Evolutionary conservation across 495 filamentous ascomycete genomes (phyloP), one percentile per base, ranked within the genome.

Genomic region (Aspergillus baeticus): DNA sequence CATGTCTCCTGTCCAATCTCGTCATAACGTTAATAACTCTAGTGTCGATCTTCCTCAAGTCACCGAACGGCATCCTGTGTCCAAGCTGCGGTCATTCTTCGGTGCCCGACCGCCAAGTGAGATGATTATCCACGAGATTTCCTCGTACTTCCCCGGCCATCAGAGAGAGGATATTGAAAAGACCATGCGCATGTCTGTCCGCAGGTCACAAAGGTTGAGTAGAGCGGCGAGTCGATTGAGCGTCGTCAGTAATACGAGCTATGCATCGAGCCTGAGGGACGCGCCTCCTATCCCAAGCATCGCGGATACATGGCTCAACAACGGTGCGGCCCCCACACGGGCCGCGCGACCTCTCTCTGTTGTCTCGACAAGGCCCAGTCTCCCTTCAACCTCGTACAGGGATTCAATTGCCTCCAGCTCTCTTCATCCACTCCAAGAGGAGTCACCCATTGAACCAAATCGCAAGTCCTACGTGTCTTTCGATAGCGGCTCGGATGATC

Each of bases 381-480:
- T 81, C 10, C 78, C 81, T 18, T 79, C 86, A 55, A 65, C 74
- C 11, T 78, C 80, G 0, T 96, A 89, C 68, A 82, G 92, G 33
- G 92, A 97, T 68, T 96, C 91, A 0, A 80, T 96, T 36, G 86
- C 91, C 20, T 94, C 91, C 3, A 92, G 88, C 36, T 85, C 93
- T 44, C 87, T 98, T 23, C 92, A 96, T 44, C 85, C 87, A 20
- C 77, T 96, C 15, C 92, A 95, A 61, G 94, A 99, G 71, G 94
- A 98, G 68, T 93, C 90, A 31, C 87, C 90, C 7, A 82, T 86
- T 36, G 92, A 96, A 64, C 90, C 90, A 3, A 91, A 96, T 68
- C 84, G 94, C 62, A 96, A 96, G 67, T 96, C 92, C 6, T 98
- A 97, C 63, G 91, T 98, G 51, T 96, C 94, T 0, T 96, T 97